Base-by-base conservation (phyloP, 495 filamentous ascomycete species). In the Talaromyces thailandensis region DNA sequence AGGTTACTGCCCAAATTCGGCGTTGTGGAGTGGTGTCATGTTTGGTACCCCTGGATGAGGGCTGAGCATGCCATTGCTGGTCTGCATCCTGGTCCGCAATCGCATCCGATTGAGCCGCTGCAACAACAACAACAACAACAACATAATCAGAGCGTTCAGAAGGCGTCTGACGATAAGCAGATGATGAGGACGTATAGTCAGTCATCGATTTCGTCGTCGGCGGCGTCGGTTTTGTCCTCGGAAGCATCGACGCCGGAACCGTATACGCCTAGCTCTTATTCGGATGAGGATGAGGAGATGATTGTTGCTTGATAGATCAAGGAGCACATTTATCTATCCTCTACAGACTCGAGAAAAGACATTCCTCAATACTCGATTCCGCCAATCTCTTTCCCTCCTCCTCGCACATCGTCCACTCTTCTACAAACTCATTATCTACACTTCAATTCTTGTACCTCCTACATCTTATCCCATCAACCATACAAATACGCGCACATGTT, bases 11-110 rank as follows among this genome's bases (percentile, higher is more conserved):
- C 74, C 6, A 62, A 66, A 37, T 78, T 72, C 61, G 74, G 73
- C 0, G 74, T 76, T n/a, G 63, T 75, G 6, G 74, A 76, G 58
- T 78, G 71, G 71, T 67, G 67, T 26, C 68, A 71, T 50, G 68
- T 73, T 9, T 76, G 75, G 75, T 78, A 76, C 70, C 75, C 75
- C 23, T 78, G 75, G 75, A 78, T 78, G 75, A 66, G 70, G 1
- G 70, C 74, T 64, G 65, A 66, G 18, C 62, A 63, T 35, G 53
- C 62, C 23, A 48, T 61, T 52, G 23, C 45, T 51, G 59, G 59
- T 9, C 59, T 61, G 23, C 59, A 51, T 45, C 26, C 43, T 31
- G 59, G 59, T 50, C 59, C 59, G 8, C 25, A 31, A 24, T 23
- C 31, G 14, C 37, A 37, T 32, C 45, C 59, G 7, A 29, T 51